These are phyloP conservation scores for Penicillium sp. DNA, from an alignment of 2,329 filamentous ascomycete species.

Conservation along the genomic window DNA sequence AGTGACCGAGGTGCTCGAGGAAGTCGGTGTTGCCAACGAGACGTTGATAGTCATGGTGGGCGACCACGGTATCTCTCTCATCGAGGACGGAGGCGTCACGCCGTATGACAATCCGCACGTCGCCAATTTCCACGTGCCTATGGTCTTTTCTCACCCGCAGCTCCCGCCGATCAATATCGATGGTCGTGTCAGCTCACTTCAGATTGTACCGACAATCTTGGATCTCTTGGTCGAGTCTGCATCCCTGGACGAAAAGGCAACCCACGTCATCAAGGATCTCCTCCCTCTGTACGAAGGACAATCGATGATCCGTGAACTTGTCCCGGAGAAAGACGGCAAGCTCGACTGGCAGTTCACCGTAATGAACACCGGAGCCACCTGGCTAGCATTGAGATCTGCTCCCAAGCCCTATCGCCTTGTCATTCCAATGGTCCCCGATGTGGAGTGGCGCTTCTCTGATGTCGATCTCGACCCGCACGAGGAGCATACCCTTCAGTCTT, in stretches of 20 bases:
- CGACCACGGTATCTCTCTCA: slow-evolving; percentile 21
- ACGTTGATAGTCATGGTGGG: slow-evolving; percentile 22
- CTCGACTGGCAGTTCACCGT: slow-evolving; percentile 34
- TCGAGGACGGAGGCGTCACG: slow-evolving; percentile 19
- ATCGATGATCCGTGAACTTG: slow-evolving; percentile 44
- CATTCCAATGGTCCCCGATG: slow-evolving; percentile 76
- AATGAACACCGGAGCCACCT: slow-evolving; percentile 35
- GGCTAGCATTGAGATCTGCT: slow-evolving; percentile 66
- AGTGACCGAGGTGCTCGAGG: slow-evolving; percentile 16
- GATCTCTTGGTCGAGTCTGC: slow-evolving; percentile 43
- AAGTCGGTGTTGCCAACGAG: slow-evolving; percentile 20
- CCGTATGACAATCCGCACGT: slow-evolving; percentile 23
- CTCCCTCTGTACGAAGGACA: slow-evolving; percentile 47
- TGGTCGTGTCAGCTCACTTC: slow-evolving; percentile 21
- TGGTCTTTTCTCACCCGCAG: slow-evolving; percentile 22
- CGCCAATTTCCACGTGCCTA: slow-evolving; percentile 20
- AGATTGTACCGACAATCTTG: slow-evolving; percentile 46
- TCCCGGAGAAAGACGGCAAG: slow-evolving; percentile 32
- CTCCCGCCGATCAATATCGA: slow-evolving; percentile 22
- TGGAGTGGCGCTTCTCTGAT: slow-evolving; percentile 37
- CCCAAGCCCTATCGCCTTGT: slow-evolving; percentile 67
- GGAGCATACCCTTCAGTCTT: slow-evolving; percentile 29
- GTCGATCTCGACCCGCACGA: slow-evolving; percentile 35
- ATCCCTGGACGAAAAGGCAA: slow-evolving; percentile 35
- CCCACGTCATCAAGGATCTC: slow-evolving; percentile 36